Evolutionary conservation across 768 basidiomycete genomes (phyloP).

Genomic region (Nevesoporus exiguus): DNA sequence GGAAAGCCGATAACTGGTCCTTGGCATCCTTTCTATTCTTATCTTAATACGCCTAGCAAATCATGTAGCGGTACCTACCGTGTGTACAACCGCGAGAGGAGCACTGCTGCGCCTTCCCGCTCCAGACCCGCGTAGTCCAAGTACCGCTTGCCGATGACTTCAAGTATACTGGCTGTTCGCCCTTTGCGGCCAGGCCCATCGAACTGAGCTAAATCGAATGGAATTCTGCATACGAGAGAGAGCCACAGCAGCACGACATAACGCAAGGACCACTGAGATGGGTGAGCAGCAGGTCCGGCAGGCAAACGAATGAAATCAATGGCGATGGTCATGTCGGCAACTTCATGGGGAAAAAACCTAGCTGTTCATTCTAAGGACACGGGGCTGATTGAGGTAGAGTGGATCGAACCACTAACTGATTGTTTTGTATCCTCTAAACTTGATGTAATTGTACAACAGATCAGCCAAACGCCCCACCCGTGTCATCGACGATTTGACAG

Average conservation of each 20-base stretch:
- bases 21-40: conserved; percentile 54
- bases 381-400: background rate
- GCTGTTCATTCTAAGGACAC: conserved; percentile 47
- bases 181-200: conserved; percentile 57
- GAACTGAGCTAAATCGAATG: conserved; percentile 86
- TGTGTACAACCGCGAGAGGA: conserved; percentile 80
- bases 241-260: conserved; percentile 89
- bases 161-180: conserved; percentile 54
- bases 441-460: conserved; percentile 78
- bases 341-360: conserved; percentile 91
- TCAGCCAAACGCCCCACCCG: conserved; percentile 53
- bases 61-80: conserved; percentile 45
- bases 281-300: conserved; percentile 40
- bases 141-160: conserved; percentile 54
- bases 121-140: conserved; percentile 76
- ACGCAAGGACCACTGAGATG: conserved; percentile 71
- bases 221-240: conserved; percentile 90
- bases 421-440: conserved; percentile 86
- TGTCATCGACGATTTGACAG: conserved; percentile 27
- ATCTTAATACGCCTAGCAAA: conserved; percentile 9
- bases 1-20: conserved; percentile 48
- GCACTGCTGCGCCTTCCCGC: conserved; percentile 73
- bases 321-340: conserved; percentile 75
- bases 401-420: conserved; percentile 60
- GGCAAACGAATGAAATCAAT: conserved; percentile 58